Evolutionary conservation across 495 filamentous ascomycete genomes (phyloP).

Genomic region (Penicillium pulvis): DNA sequence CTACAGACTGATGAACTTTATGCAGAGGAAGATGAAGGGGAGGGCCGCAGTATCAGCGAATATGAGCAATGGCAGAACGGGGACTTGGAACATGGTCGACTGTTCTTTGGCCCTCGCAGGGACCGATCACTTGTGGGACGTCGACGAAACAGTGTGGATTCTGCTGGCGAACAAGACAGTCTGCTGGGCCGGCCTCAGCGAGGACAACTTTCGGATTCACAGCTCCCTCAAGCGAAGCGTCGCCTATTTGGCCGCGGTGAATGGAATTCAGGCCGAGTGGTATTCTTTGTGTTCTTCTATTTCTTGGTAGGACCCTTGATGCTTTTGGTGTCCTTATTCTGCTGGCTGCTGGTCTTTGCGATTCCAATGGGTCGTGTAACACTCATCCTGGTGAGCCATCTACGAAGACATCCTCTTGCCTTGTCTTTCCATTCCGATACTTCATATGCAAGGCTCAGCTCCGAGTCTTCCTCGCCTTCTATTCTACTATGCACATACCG

Average conservation of each 20-base stretch:
- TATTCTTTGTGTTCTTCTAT: constrained; percentile 98
- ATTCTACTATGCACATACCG: constrained; percentile 97
- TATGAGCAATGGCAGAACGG: constrained; percentile 99
- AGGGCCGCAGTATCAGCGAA: constrained; percentile 98
- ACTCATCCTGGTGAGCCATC: constrained; percentile 84
- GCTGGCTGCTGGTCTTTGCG: constrained; percentile 96
- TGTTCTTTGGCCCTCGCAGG: constrained; percentile 90
- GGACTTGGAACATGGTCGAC: constrained; percentile 89
- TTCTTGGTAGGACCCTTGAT: constrained; percentile 88
- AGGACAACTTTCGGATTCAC: constrained; percentile 49
- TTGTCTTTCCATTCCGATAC: constrained; percentile 90
- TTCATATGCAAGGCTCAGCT: constrained; percentile 67
- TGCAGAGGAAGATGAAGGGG: constrained; percentile 94
- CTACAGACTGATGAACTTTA: constrained; percentile 93
- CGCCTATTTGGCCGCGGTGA: constrained; percentile 92
- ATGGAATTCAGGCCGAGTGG: constrained; percentile 90
- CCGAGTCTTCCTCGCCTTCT: constrained; percentile 68
- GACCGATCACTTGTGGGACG: constrained; percentile 83
- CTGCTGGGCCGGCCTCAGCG: constrained; percentile 72
- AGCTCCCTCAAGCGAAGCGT: constrained; percentile 70
- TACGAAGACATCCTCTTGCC: constrained; percentile 89
- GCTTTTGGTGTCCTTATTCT: constrained; percentile 80
- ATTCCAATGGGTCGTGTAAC: constrained; percentile 99
- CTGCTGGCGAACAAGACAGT: constrained; percentile 83
- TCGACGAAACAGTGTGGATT: constrained; percentile 85